Evolutionary conservation across 257 asterid species (phyloP).

Genomic region (Penstemon newberryi): DNA sequence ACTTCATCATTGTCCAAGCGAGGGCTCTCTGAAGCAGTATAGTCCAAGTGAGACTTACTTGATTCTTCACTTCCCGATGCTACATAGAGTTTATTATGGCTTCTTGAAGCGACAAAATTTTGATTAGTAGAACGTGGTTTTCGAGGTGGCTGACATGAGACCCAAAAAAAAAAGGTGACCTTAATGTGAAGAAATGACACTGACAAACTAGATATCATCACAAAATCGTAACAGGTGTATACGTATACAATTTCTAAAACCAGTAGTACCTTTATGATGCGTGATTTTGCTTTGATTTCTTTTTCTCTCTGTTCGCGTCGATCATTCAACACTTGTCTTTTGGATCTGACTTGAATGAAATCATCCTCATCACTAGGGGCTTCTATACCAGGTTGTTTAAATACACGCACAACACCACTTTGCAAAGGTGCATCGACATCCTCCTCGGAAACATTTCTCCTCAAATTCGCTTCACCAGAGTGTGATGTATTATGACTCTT

Average conservation of each 20-base stretch:
- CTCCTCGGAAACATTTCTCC: constrained; percentile 62
- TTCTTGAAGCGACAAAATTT: constrained; percentile 42
- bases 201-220: constrained; percentile 10
- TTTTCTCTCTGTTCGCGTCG: constrained; percentile 91
- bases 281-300: constrained; percentile 78
- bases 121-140: constrained; percentile 54
- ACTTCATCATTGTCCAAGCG: constrained; percentile 44
- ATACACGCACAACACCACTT: constrained; percentile 92
- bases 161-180: constrained; percentile 12
- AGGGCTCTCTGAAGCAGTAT: constrained; percentile 47
- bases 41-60: constrained; percentile 35
- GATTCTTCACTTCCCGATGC: constrained; percentile 46
- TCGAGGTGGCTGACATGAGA: constrained; percentile 50
- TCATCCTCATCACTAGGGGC: constrained; percentile 95
- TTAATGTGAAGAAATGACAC: constrained; percentile 11
- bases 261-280: constrained; percentile 57
- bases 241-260: constrained; percentile 15
- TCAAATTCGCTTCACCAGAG: constrained; percentile 49
- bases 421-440: constrained; percentile 94
- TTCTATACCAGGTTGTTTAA: constrained; percentile 91
- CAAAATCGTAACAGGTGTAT: not conserved
- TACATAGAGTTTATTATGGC: constrained; percentile 40
- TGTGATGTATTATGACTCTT: constrained; percentile 39
- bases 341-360: constrained; percentile 93
- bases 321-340: constrained; percentile 94